Evolutionary conservation across 371 early-diverging fungal species (phyloP).

Genomic region (Rhizopus stolonifer): DNA sequence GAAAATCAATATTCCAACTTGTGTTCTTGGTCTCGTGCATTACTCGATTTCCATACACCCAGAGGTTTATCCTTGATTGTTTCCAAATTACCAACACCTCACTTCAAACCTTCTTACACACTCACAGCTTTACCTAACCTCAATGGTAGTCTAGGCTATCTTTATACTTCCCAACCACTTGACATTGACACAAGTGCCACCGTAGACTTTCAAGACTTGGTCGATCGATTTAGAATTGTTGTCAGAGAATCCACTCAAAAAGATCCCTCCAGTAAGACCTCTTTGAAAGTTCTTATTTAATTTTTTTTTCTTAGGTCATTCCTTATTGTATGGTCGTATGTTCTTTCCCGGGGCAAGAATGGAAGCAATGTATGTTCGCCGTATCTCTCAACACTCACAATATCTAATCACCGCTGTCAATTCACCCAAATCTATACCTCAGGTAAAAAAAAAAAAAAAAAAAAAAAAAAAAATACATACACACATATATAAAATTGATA

Average conservation of each 20-base stretch:
- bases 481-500: too few relatives aligned
- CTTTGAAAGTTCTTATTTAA: too few relatives aligned
- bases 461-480: too few relatives aligned
- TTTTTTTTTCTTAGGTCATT: too few relatives aligned
- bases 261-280: background rate
- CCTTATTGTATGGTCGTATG: constrained; percentile 68
- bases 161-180: constrained; percentile 75
- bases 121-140: constrained; percentile 66
- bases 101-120: constrained; percentile 77
- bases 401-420: constrained; percentile 74
- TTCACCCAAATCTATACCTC: constrained; percentile 51
- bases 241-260: constrained; percentile 1
- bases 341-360: constrained; percentile 76
- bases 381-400: constrained; percentile 61
- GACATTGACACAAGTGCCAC: constrained; percentile 62
- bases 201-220: constrained; percentile 57
- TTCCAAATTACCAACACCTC: constrained; percentile 72
- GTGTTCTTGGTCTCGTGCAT: constrained; percentile 67
- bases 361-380: constrained; percentile 72
- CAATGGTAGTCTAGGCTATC: constrained; percentile 78
- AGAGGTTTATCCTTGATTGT: constrained; percentile 68
- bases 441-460: too few relatives aligned
- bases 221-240: constrained; percentile 58
- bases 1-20: constrained; percentile 79
- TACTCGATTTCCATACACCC: constrained; percentile 80